Conservation (phyloP, 257 asterid genomes). For the Scutellaria galericulata region DNA sequence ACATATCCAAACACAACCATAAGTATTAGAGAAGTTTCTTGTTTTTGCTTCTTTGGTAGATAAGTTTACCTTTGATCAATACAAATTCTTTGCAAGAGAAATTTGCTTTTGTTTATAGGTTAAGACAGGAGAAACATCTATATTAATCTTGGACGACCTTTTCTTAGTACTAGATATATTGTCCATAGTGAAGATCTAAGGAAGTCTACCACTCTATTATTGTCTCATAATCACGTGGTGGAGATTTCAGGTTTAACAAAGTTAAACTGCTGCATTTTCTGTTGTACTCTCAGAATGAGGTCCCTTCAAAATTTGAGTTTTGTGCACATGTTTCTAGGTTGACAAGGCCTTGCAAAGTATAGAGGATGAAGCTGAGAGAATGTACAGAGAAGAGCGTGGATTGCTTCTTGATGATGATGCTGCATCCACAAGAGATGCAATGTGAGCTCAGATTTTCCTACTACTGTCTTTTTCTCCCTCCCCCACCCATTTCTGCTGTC, state of each 20-base stretch:
- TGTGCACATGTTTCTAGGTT: constrained; percentile 52
- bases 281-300: background rate
- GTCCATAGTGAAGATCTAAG: background rate
- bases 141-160: background rate
- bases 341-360: constrained; percentile 91
- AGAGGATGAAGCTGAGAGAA: constrained; percentile 88
- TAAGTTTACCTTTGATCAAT: constrained; percentile 16
- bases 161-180: background rate
- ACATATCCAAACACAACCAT: background rate
- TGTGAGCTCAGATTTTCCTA: constrained; percentile 53
- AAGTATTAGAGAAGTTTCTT: background rate
- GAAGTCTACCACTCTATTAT: background rate
- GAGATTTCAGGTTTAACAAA: constrained; percentile 1
- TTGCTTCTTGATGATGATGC: constrained; percentile 91
- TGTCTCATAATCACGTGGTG: constrained; percentile 2
- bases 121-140: background rate
- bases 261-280: background rate
- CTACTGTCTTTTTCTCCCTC: background rate
- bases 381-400: constrained; percentile 84
- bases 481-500: background rate
- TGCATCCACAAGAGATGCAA: constrained; percentile 92
- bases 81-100: background rate
- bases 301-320: constrained; percentile 8
- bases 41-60: background rate
- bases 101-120: background rate